Evolutionary conservation across 169 alveolate genomes (phyloP), one percentile per base, ranked within the genome.

Genomic region (Babesia ovata): DNA sequence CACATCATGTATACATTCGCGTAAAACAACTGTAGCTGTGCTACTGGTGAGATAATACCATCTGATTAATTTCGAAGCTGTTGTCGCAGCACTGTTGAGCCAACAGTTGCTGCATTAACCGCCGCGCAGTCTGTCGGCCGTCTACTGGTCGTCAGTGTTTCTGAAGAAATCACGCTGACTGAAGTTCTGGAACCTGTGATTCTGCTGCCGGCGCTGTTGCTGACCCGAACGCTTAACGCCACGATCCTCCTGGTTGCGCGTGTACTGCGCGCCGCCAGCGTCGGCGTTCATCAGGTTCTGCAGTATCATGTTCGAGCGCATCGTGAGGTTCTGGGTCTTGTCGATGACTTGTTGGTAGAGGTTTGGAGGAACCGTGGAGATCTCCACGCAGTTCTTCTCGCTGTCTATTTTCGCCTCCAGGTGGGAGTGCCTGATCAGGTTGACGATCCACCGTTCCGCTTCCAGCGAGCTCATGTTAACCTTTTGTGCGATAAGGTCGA

Each of bases 381-480:
- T 92, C 83, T 92, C 95, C 28, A 94, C 96, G 52, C 97, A 91
- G 74, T 94, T 94, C 75, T 91, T 92, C 83, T 94, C 97, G 76
- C 95, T 89, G 78, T 94, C 97, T 52, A 94, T 93, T 74, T 94
- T 94, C 0, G 97, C 97, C 85, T 94, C 97, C 48, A 79, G 59
- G 69, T 81, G 88, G 14, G 96, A 93, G 82, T 93, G 92, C 28
- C 97, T 86, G 45, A 94, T 94, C 39, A 94, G 88, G 78, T 93
- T 94, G 62, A 94, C 97, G 53, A 94, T 93, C 97, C 97, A 94
- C 21, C 94, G 86, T 70, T 94, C 97, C 10, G 97, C 97, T 22
- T 92, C 95, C 63, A 91, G 92, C 21, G 93, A 83, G 46, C 92
- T 75, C 93, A 94, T 89, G 85, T 91, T 89, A 57, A 94, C 91